Base-by-base conservation (phyloP, 495 filamentous ascomycete genomes). In the Podospora fimiseda region DNA sequence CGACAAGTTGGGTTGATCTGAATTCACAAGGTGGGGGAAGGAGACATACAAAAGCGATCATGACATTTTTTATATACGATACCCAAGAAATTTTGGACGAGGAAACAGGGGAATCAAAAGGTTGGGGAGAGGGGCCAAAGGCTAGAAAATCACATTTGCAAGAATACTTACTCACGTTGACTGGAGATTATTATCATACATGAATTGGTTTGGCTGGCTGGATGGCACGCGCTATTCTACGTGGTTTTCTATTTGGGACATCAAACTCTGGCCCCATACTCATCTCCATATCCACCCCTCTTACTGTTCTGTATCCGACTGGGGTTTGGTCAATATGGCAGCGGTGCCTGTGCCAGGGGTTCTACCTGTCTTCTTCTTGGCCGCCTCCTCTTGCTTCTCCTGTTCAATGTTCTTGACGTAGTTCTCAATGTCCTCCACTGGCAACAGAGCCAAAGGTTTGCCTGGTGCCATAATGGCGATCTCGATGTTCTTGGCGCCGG, bases 401-500 rank as follows among this genome's bases (percentile, higher is more conserved):
- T 88, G 85, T 77, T 98, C 94, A 61, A 98, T 97, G 75, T 79
- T 92, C 83, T 96, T 96, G 58, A 98, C 93, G 64, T 94, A 96
- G 45, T 79, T 77, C 75, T 98, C 93, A 58, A 98, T 96, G 53
- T 93, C 89, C 71, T 96, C 94, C 43, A 91, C 83, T 8, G 89
- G 87, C 56, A 98, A 79, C 88, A 96, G 92, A 80, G 97, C 94
- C 50, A 98, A 77, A 13, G 75, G 62, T 75, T 93, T 87, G 43
- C 89, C 92, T n/a, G 93, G 89, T 21, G 90, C 86, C 93, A 98
- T 96, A 68, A 98, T 86, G 24, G 93, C 93, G 60, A 98, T 95
- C 74, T 98, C 93, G 63, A 98, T 98, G 70, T 98, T 98, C 82
- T 98, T 98, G 22, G 93, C 94, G 44, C 93, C 93, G 13, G 93